Percentiles rank a stretch among this genome's conserved stretches.
phyloP scores from a whole-genome alignment of 106 monocot genomes.

The Chionographis japonica region DNA sequence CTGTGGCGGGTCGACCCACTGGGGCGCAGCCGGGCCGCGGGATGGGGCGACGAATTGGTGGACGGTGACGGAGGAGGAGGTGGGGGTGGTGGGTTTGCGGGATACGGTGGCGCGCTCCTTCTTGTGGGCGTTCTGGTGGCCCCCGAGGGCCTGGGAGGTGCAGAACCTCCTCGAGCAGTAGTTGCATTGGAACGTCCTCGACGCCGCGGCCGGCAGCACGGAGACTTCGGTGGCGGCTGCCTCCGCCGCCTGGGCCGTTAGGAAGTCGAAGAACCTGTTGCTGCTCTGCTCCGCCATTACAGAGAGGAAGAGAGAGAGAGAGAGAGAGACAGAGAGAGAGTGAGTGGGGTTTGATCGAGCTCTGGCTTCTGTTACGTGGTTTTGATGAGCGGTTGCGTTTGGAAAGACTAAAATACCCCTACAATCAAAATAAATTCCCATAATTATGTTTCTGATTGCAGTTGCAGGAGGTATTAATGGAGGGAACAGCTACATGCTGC shows the following conservation, averaged over 20 bases:
- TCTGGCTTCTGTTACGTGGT: not conserved
- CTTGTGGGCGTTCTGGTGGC: constrained; percentile 75
- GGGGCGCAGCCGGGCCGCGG: not conserved
- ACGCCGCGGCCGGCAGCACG: not conserved
- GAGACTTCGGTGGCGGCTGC: not conserved
- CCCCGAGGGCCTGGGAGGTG: constrained; percentile 65
- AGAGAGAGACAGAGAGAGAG: constrained; percentile 11
- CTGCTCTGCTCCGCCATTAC: constrained; percentile 10
- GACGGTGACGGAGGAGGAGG: not conserved
- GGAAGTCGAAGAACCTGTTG: constrained; percentile 20
- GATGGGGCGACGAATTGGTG: not conserved
- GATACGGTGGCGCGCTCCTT: constrained; percentile 37
- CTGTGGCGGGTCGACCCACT: not conserved
- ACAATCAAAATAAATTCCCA: too few relatives aligned
- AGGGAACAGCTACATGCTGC: too few relatives aligned
- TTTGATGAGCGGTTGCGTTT: not conserved
- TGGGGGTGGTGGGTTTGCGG: constrained; percentile 3
- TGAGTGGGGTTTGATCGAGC: not conserved
- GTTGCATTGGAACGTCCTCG: constrained; percentile 31
- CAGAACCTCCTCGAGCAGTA: constrained; percentile 51
- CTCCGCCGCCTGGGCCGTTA: not conserved
- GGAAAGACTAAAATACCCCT: not conserved
- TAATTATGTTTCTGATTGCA: too few relatives aligned
- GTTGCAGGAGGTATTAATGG: too few relatives aligned
- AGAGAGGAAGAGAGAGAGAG: constrained; percentile 7